phyloP scores from a whole-genome alignment of 2,329 filamentous ascomycete species.

The Verticillium albo-atrum region DNA sequence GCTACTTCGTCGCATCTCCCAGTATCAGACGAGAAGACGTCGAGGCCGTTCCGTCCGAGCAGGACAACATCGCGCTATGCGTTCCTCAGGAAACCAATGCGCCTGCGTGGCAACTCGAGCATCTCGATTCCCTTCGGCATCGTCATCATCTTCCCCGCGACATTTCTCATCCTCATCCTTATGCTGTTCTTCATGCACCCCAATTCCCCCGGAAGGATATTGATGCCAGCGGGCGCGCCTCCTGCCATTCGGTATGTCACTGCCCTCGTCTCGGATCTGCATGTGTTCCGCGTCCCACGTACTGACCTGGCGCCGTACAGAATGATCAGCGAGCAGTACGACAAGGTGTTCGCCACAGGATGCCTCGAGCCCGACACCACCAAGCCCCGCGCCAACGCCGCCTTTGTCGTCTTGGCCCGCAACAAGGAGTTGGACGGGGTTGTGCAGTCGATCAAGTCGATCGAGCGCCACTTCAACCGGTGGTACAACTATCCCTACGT shows the following conservation, averaged over 20 bases:
- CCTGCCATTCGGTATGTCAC: slow-evolving; percentile 76
- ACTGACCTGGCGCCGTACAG: slow-evolving; percentile 39
- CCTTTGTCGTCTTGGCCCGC: slow-evolving; percentile 89
- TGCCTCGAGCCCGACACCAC: slow-evolving; percentile 78
- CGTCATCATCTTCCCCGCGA: slow-evolving; percentile 85
- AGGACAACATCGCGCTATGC: slow-evolving; percentile 53
- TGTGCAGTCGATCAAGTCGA: slow-evolving; percentile 93
- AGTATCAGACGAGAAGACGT: slow-evolving; percentile 44
- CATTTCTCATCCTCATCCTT: slow-evolving; percentile 87
- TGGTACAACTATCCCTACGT: slow-evolving; percentile 99
- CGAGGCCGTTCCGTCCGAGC: slow-evolving; percentile 30
- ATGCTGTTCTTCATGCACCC: slow-evolving; percentile 87
- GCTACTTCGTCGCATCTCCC: slow-evolving; percentile 38
- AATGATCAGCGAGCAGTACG: slow-evolving; percentile 94
- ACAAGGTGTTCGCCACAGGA: slow-evolving; percentile 92
- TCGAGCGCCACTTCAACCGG: slow-evolving; percentile 97
- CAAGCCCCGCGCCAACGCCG: slow-evolving; percentile 82
- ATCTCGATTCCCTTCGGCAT: slow-evolving; percentile 90
- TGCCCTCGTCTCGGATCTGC: no score
- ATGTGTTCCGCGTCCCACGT: neutral
- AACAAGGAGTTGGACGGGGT: slow-evolving; percentile 97
- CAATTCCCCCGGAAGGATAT: slow-evolving; percentile 71
- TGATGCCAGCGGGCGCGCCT: slow-evolving; percentile 84
- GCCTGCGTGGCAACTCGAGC: slow-evolving; percentile 85
- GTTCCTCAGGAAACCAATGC: slow-evolving; percentile 82